Conservation (phyloP, 306 rosid species). For the Vigna unguiculata region DNA sequence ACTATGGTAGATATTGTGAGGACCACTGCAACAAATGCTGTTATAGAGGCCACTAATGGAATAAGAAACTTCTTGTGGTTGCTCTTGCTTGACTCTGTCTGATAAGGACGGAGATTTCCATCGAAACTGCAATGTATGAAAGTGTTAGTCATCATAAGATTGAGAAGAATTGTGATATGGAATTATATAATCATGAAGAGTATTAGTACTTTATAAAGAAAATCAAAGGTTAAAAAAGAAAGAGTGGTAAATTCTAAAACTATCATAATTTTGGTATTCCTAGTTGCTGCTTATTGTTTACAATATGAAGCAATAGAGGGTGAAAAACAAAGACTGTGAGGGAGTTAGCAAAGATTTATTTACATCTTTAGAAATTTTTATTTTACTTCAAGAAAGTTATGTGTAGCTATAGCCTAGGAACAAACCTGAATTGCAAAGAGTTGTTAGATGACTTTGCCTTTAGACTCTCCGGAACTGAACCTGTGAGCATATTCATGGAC, state of each 20-base stretch:
- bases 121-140: conserved; percentile 31
- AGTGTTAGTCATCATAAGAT: not conserved
- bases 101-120: conserved; percentile 40
- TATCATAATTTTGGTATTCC: not conserved
- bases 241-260: not conserved
- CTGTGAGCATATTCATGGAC: conserved; percentile 8
- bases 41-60: conserved; percentile 45
- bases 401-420: not conserved
- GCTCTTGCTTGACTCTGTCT: not conserved
- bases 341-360: not conserved
- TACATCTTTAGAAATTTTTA: not conserved
- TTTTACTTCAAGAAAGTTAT: not conserved
- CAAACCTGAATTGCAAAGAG: conserved; percentile 17
- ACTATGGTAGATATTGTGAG: conserved; percentile 1
- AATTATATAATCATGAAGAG: not conserved
- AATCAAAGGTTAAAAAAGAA: not conserved
- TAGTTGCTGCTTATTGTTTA: not conserved
- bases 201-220: too few relatives aligned
- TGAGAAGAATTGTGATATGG: not conserved
- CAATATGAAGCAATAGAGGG: not conserved
- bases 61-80: conserved; percentile 25
- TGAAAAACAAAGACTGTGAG: not conserved
- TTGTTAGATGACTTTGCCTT: conserved; percentile 7
- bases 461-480: conserved; percentile 18
- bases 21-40: not conserved